Conservation (phyloP, 1,139 yeast species). For the Zygotorulaspora mrakii region DNA sequence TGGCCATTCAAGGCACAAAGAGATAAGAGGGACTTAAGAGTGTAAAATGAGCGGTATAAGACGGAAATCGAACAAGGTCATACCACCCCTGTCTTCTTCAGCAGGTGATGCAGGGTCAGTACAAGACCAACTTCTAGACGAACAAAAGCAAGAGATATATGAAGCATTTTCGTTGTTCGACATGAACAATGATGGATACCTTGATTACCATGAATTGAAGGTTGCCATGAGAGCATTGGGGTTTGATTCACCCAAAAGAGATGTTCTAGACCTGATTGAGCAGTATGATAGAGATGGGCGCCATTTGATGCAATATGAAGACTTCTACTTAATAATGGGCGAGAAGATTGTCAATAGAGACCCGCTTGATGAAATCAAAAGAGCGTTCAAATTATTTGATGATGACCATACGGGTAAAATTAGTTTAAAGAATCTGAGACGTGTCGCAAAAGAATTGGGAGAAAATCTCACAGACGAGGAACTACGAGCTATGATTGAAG, state of each 20-base stretch:
- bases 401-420: constrained; percentile 87
- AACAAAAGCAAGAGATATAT: constrained; percentile 86
- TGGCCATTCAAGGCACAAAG: constrained; percentile 2
- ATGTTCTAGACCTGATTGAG: constrained; percentile 74
- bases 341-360: constrained; percentile 77
- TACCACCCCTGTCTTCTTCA: constrained; percentile 15
- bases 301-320: constrained; percentile 71
- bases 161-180: constrained; percentile 94
- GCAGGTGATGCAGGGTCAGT: constrained; percentile 16
- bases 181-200: constrained; percentile 82
- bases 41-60: constrained; percentile 14
- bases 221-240: constrained; percentile 94
- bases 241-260: constrained; percentile 76
- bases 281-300: constrained; percentile 79
- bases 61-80: constrained; percentile 12
- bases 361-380: constrained; percentile 84
- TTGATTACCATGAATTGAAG: constrained; percentile 89
- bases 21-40: neutral
- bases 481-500: constrained; percentile 93
- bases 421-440: constrained; percentile 71
- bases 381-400: constrained; percentile 90
- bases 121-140: constrained; percentile 66
- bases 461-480: constrained; percentile 92
- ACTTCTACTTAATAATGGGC: constrained; percentile 64
- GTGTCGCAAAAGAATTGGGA: constrained; percentile 90